Evolutionary conservation across 331 rosid genomes (phyloP), one percentile per base, ranked within the genome.

Genomic region (Phaseolus coccineus): DNA sequence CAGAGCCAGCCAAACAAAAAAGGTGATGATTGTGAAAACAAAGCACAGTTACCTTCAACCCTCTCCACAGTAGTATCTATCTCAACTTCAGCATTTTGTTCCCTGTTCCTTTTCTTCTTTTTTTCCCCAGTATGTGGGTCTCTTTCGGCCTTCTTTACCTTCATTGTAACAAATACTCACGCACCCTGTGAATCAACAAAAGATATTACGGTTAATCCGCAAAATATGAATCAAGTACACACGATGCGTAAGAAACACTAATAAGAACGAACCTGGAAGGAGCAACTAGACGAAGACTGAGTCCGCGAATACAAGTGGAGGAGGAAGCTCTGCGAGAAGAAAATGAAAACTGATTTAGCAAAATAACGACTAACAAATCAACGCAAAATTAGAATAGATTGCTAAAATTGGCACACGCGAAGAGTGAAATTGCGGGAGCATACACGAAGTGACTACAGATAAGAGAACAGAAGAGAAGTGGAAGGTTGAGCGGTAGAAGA

Each of bases 101-200:
- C 59, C 35, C 33, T 44, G 24, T 30, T 61, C 53, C 79, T 74
- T 31, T 74, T 59, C 14, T 16, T 59, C 70, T 58, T 74, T 48
- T 46, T 74, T 16, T 74, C 79, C 47, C 9, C 33, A 28, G 8
- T 9, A 3, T 1, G 58, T 6, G 15, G 0, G 8, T 59, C 71
- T 44, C 59, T 27, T 61, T 69, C 58, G 0, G 30, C 39, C 44
- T 57, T 78, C 40, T 50, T 79, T 5, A 58, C 62, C 35, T 79
- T 79, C 71, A 70, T 33, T 52, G 6, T 33, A 12, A 14, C 11
- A 5, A 69, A 74, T 69, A 58, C 13, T 33, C n/a, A n/a, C n/a
- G n/a, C 52, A 69, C 24, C 22, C 77, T 79, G 63, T n/a, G 30
- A 57, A 44, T 44, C 39, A 55, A 39, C 37, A 3, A 7, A 30